Base-by-base conservation (phyloP, 1,284 basidiomycete species). In the Tilletiopsis washingtonensis region DNA sequence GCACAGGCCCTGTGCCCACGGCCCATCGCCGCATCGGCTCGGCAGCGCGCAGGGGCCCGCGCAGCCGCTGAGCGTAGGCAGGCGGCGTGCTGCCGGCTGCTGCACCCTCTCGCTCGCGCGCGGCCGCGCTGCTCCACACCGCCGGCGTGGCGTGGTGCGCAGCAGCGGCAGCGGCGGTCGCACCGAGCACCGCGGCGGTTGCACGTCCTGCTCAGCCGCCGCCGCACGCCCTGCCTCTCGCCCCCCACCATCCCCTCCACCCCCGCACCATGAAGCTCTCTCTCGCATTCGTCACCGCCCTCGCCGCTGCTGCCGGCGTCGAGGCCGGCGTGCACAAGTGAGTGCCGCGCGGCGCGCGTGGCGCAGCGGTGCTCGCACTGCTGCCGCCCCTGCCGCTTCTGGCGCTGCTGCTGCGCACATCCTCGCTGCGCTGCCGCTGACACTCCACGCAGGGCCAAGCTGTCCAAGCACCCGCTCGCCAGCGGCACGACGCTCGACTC, bases 401-500 rank as follows among this genome's bases (percentile, higher is more conserved):
- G 23, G 14, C 51, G 24, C 14, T 12, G 2, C 15, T 4, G 12
- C 20, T 14, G 17, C 24, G 15, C 25, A 37, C 44, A 4, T 37
- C 32, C 45, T 41, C 32, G 14, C 15, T 40, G n/a, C 23, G 5
- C 9, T 26, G 11, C 32, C 5, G 25, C 5, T 21, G 2, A 9
- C 27, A 40, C 32, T 3, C 11, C 21, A 12, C 25, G 11, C 40
- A 61, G 57, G 55, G 60, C 71, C 49, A 67, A 63, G 36, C 69
- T 78, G 58, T 76, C 77, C 48, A 86, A 90, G 74, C 65, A 81
- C 49, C 83, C 86, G 46, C 77, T 62, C 26, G 56, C 60, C 87
- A 51, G 78, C 83, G 67, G 86, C 85, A 55, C 78, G 81, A 59
- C 86, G 84, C 62, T 86, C 84, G 56, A 69, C 43, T 67, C 62